Base-by-base conservation (phyloP, 176 grass and related monocot species). In the Juncus effusus region DNA sequence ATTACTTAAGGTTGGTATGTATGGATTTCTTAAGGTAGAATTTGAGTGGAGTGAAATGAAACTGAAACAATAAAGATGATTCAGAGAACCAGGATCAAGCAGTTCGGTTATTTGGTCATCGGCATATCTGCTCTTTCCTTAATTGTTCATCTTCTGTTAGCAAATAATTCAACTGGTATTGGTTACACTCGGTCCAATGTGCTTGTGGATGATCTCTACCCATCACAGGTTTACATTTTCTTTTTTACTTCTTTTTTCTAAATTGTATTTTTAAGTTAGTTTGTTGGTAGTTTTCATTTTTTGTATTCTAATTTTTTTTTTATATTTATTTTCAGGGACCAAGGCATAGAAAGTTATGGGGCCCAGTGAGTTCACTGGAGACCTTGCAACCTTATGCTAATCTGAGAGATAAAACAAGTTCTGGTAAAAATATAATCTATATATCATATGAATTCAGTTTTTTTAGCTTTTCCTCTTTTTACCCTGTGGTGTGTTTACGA, bases 71-170 rank as follows among this genome's bases (percentile, higher is more conserved):
- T 74, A 77, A 90, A 84, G 81, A 99, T 99, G 95, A 82, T 99
- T 37, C 78, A 83, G 61, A 93, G 86, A 73, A 90, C 83, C 78
- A 99, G 92, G 71, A 82, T 99, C 77, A 99, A 94, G 86, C 67
- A 93, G 83, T 84, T 82, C 73, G 90, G 80, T n/a, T 77, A 71
- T 11, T 54, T 94, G n/a, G 89, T 88, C 63, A 90, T 99, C 14
- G 42, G 80, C 16, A 63, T 99, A 45, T 99, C 89, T 0, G 69
- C 91, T 66, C 63, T 99, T 8, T 99, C 89, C 2, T 82, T 99
- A 74, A 67, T 90, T 2, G 89, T 93, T 60, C 95, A 99, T 65
- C 83, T 99, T 76, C 75, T 99, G 38, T 81, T 93, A 38, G 95
- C 95, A 13, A 93, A 99, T 59, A 93, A 86, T 81, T 93, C 69